Base-by-base conservation (phyloP, 129 eudicot genomes). In the Saposhnikovia divaricata region DNA sequence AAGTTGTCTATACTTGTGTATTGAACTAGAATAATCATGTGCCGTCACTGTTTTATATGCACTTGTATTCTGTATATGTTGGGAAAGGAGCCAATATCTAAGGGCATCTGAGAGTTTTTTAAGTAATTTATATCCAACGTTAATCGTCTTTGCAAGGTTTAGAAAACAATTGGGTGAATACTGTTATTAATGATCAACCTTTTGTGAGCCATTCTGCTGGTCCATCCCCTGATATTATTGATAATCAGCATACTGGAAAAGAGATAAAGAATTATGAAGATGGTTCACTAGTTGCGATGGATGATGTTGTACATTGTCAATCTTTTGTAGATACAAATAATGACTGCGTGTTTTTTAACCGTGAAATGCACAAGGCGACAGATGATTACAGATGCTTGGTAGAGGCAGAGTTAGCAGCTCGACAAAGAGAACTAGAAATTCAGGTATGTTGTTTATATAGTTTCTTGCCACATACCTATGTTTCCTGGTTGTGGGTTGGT, bases 281-380 rank as follows among this genome's bases (percentile, higher is more conserved):
- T 74, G 25, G 59, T 74, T 27, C 25, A 27, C 9, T 44, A 43
- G 78, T 25, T 45, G 57, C 50, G 61, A 6, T 42, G 27, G 47
- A 9, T 44, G 55, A n/a, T 12, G 38, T 13, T 51, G 9, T 46
- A n/a, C 27, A 27, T 25, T 37, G 61, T 46, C 59, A 74, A 6
- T 25, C 37, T 46, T 25, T 28, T 45, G 78, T 42, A 9, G 53
- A 73, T 73, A 73, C 37, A 10, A 42, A 34, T 74, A 74, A 27
- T 25, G 78, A 74, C 40, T 46, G 61, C 28, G 59, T 74, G 42
- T 46, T 46, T 74, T 74, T 74, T 74, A 89, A 90, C 68, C 89
- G 98, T 48, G 97, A 95, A 83, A 95, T 86, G 90, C 89, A 85
- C 48, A 95, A 95, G 88, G 95, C 92, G 85, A 95, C 97, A 0